Percentiles rank a stretch among this genome's conserved stretches.
phyloP scores from a whole-genome alignment of 257 asterid genomes.

The Nicotiana paniculata region DNA sequence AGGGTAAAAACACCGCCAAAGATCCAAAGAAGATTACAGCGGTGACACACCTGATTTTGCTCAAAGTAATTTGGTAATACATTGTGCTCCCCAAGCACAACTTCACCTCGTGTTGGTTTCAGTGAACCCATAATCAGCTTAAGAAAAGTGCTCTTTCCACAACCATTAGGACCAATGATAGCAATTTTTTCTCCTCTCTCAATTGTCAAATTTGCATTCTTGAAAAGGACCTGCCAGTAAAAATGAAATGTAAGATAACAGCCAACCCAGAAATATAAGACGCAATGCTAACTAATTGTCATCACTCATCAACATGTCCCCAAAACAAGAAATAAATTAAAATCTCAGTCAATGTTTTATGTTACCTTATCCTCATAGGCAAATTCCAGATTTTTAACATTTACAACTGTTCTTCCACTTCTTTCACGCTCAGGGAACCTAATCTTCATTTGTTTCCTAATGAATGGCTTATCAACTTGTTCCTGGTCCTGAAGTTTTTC shows the following conservation, averaged over 20 bases:
- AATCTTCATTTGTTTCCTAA: slow-evolving; percentile 97
- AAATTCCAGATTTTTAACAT: slow-evolving; percentile 64
- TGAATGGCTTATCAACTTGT: slow-evolving; percentile 95
- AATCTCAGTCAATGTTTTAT: not conserved
- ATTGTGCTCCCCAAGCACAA: slow-evolving; percentile 86
- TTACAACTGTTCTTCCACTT: slow-evolving; percentile 74
- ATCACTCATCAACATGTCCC: not conserved
- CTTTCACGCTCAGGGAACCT: slow-evolving; percentile 95
- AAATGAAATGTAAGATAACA: not conserved
- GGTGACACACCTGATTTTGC: slow-evolving; percentile 83
- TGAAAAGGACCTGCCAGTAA: slow-evolving; percentile 61
- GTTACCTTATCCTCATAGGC: slow-evolving; percentile 74
- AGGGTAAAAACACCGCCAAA: not conserved
- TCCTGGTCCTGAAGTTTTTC: slow-evolving; percentile 88
- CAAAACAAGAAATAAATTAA: not conserved
- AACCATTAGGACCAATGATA: slow-evolving; percentile 95
- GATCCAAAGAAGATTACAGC: not conserved
- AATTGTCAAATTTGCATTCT: slow-evolving; percentile 72
- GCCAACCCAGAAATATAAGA: not conserved
- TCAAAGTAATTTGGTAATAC: slow-evolving; percentile 90
- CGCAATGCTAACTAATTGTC: not conserved
- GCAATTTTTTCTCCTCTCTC: slow-evolving; percentile 96
- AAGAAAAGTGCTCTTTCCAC: slow-evolving; percentile 94
- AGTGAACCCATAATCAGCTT: slow-evolving; percentile 86
- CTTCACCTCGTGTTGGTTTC: slow-evolving; percentile 62